Conservation (phyloP, 2,329 filamentous ascomycete species). For the Talaromyces albobiverticillius region DNA sequence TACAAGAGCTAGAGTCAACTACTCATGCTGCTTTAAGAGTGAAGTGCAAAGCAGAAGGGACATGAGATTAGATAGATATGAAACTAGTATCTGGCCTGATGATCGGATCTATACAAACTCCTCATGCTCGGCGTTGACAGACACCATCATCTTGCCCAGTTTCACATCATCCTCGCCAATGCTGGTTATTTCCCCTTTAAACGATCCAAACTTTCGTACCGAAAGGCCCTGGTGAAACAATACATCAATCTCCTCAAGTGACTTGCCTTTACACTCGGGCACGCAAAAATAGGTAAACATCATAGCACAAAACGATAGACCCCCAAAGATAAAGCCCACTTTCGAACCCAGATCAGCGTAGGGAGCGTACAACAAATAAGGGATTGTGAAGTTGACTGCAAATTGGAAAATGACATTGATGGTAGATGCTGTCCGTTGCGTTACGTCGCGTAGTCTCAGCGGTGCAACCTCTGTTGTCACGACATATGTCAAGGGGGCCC, state of each 20-base stretch:
- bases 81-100: too few relatives aligned
- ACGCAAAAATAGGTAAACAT: background rate
- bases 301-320: background rate
- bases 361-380: background rate
- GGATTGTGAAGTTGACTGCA: background rate
- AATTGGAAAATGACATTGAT: background rate
- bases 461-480: conserved; percentile 21
- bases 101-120: too few relatives aligned
- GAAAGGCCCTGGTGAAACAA: background rate
- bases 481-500: conserved; percentile 21
- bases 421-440: background rate
- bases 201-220: too few relatives aligned
- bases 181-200: too few relatives aligned
- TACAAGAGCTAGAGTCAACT: too few relatives aligned
- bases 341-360: background rate
- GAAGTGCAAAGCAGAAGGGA: too few relatives aligned
- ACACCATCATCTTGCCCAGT: too few relatives aligned
- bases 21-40: too few relatives aligned
- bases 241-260: background rate
- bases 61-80: too few relatives aligned
- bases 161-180: too few relatives aligned
- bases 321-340: conserved; percentile 1
- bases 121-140: too few relatives aligned
- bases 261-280: background rate
- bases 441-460: conserved; percentile 14